Percentiles rank a stretch among this genome's conserved stretches.
phyloP scores from a whole-genome alignment of 2,329 filamentous ascomycete genomes.

The Colletotrichum sp. region DNA sequence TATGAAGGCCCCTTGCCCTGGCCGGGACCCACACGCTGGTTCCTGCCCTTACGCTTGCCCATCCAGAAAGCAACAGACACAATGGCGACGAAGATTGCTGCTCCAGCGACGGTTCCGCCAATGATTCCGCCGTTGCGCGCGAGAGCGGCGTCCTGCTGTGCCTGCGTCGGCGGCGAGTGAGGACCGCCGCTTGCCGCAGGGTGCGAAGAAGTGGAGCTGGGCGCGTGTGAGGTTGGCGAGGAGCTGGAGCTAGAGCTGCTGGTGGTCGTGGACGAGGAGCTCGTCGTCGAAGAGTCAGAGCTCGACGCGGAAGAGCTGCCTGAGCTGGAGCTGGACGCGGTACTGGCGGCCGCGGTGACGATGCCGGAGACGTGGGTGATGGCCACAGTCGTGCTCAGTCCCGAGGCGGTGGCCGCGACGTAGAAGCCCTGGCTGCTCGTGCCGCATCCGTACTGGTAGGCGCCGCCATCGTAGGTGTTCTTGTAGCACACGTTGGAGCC shows the following conservation, averaged over 20 bases:
- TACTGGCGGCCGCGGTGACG: slow-evolving; percentile 38
- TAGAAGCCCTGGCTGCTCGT: slow-evolving; percentile 52
- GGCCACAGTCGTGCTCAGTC: slow-evolving; percentile 38
- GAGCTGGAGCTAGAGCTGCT: not conserved
- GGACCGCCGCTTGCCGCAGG: slow-evolving; percentile 26
- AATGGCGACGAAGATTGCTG: slow-evolving; percentile 50
- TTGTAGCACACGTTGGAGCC: slow-evolving; percentile 58
- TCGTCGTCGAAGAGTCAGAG: slow-evolving; percentile 18
- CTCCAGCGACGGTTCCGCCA: slow-evolving; percentile 58
- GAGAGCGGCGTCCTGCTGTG: slow-evolving; percentile 23
- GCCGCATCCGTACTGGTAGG: slow-evolving; percentile 63
- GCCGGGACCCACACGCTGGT: slow-evolving; percentile 47
- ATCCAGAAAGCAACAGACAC: slow-evolving; percentile 48
- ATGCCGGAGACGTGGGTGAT: slow-evolving; percentile 44
- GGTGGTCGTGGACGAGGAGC: not conserved
- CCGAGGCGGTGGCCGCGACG: slow-evolving; percentile 52
- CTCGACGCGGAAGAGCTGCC: slow-evolving; percentile 4
- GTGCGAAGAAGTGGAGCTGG: slow-evolving; percentile 19
- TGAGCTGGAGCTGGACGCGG: not conserved
- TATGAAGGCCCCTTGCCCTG: slow-evolving; percentile 41
- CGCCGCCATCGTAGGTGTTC: slow-evolving; percentile 61
- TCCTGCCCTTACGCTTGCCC: slow-evolving; percentile 45
- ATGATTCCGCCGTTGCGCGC: slow-evolving; percentile 50
- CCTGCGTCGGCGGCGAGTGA: slow-evolving; percentile 24
- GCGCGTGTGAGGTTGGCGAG: slow-evolving; percentile 12